Conservation (phyloP, 768 basidiomycete genomes). For the Lentinula lateritia region DNA sequence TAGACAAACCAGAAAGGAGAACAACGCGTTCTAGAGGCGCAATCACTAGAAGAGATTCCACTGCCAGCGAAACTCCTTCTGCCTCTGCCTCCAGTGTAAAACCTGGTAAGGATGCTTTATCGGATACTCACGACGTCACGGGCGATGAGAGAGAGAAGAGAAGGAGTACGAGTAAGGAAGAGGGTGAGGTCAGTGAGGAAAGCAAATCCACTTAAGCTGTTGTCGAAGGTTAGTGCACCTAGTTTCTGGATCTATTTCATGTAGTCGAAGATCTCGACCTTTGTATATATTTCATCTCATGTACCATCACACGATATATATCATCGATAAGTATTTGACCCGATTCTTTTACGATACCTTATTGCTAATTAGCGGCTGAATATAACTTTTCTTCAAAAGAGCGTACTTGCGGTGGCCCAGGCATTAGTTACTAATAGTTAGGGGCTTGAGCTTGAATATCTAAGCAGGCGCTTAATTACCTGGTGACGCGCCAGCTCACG, state of each 20-base stretch:
- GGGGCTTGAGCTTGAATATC: too few relatives aligned
- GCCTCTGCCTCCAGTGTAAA: neutral
- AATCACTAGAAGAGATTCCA: conserved; percentile 1
- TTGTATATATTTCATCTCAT: too few relatives aligned
- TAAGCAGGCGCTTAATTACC: too few relatives aligned
- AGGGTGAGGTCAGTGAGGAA: conserved; percentile 6
- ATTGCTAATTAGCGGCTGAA: too few relatives aligned
- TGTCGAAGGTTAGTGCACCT: neutral
- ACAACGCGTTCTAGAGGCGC: conserved; percentile 6
- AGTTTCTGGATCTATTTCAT: neutral
- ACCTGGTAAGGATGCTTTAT: neutral
- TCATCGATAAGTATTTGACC: too few relatives aligned
- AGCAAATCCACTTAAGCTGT: neutral
- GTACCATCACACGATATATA: too few relatives aligned
- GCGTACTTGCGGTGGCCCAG: too few relatives aligned
- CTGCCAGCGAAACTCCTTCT: conserved; percentile 4
- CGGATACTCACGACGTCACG: neutral
- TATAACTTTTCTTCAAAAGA: too few relatives aligned
- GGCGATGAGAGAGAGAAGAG: neutral
- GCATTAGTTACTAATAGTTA: too few relatives aligned
- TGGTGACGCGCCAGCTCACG: neutral
- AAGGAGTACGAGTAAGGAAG: conserved; percentile 5
- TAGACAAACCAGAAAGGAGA: conserved; percentile 3
- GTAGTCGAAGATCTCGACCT: neutral
- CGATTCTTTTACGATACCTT: too few relatives aligned